Conservation (phyloP, 2,329 filamentous ascomycete genomes). For the Decorospora gaudefroyi region DNA sequence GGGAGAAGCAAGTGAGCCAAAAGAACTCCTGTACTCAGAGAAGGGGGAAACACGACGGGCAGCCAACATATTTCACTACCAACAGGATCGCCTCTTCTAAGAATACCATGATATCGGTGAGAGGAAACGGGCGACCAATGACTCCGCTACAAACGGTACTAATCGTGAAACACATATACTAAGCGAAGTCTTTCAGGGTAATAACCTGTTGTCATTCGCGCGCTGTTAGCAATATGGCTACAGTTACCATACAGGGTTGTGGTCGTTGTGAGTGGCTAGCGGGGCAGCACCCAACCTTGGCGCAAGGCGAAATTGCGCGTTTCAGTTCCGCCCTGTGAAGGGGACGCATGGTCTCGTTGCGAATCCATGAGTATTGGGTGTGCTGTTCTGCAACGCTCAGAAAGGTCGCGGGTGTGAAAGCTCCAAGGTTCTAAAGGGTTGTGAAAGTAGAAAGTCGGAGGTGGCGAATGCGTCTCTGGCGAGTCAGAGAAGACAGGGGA, state of each 20-base stretch:
- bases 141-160: not conserved
- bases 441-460: conserved; percentile 1
- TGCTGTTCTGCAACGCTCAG: conserved; percentile 1
- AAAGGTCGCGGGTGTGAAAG: not conserved
- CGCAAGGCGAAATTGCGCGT: conserved; percentile 3
- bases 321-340: not conserved
- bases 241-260: conserved; percentile 3
- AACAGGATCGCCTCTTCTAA: not conserved
- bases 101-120: too few relatives aligned
- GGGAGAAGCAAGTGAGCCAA: not conserved
- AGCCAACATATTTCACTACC: not conserved
- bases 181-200: not conserved
- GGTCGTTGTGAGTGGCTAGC: conserved; percentile 9
- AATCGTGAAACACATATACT: not conserved
- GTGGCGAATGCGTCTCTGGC: conserved; percentile 1
- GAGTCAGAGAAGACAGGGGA: not conserved
- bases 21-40: not conserved
- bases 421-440: not conserved
- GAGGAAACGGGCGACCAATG: conserved; percentile 9
- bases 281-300: conserved; percentile 1
- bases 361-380: conserved; percentile 1
- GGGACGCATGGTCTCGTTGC: not conserved
- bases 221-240: conserved; percentile 5
- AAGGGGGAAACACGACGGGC: not conserved
- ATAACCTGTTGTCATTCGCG: conserved; percentile 1